Evolutionary conservation across 2,329 filamentous ascomycete species (phyloP).

Genomic region (Aspergillus alliaceus): DNA sequence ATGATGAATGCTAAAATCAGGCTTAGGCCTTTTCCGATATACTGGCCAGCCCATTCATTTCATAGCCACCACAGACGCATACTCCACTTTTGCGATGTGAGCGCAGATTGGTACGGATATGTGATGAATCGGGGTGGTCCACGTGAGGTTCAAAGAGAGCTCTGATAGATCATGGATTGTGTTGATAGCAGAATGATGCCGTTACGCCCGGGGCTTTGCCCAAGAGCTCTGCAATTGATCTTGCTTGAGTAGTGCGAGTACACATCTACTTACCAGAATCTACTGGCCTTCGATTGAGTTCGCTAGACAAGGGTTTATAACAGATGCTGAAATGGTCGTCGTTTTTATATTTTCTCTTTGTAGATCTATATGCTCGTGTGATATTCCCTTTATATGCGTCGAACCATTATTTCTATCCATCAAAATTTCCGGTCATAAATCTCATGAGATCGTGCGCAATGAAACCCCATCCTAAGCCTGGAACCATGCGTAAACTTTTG

Average conservation of each 20-base stretch:
- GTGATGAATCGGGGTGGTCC: constrained; percentile 4
- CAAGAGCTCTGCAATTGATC: too few species aligned
- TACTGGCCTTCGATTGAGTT: too few species aligned
- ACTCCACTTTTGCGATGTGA: constrained; percentile 33
- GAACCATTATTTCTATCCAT: constrained; percentile 15
- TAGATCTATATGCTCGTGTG: background rate
- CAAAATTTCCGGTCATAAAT: constrained; percentile 13
- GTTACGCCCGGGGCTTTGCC: too few species aligned
- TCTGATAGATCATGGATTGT: constrained; percentile 33
- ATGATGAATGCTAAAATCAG: constrained; percentile 36
- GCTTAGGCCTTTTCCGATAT: constrained; percentile 22
- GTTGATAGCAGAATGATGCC: too few species aligned
- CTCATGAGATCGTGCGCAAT: constrained; percentile 31
- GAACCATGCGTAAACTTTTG: constrained; percentile 6
- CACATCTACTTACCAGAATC: too few species aligned
- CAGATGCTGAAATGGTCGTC: too few species aligned
- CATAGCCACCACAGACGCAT: constrained; percentile 26
- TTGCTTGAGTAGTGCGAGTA: too few species aligned
- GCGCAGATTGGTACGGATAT: constrained; percentile 18
- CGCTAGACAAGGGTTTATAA: background rate
- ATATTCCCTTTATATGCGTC: constrained; percentile 9
- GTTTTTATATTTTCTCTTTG: constrained; percentile 9
- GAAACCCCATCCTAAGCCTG: constrained; percentile 9
- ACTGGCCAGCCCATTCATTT: constrained; percentile 6
- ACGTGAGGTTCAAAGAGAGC: constrained; percentile 44